phyloP scores from a whole-genome alignment of 2,329 filamentous ascomycete species.

The Fusarium sacchari region DNA sequence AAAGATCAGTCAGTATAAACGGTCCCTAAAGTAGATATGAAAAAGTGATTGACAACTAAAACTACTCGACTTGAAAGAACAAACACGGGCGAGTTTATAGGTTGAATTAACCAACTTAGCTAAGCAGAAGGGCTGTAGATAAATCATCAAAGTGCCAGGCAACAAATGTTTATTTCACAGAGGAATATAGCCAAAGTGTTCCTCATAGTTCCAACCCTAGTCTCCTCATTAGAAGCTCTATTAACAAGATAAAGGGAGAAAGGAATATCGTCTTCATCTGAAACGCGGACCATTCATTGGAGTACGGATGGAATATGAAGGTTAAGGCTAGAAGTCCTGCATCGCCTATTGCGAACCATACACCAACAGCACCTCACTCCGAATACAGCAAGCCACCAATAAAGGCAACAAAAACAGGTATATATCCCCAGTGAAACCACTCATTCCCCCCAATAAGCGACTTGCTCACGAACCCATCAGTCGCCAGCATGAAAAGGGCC shows the following conservation, averaged over 20 bases:
- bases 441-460: slow-evolving; percentile 25
- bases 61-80: not conserved
- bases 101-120: rapidly evolving
- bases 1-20: not conserved
- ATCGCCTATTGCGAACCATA: rapidly evolving
- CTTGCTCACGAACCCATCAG: slow-evolving; percentile 32
- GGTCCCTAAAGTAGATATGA: rapidly evolving
- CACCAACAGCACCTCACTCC: not conserved
- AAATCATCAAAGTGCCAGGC: not conserved
- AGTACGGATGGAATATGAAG: rapidly evolving
- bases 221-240: rapidly evolving
- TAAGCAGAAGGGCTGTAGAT: not conserved
- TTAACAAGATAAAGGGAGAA: no score
- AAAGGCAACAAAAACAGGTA: slow-evolving; percentile 9
- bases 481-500: slow-evolving; percentile 1
- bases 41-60: rapidly evolving
- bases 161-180: not conserved
- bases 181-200: rapidly evolving
- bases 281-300: not conserved
- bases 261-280: not conserved
- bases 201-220: rapidly evolving
- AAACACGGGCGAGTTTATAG: rapidly evolving
- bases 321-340: rapidly evolving
- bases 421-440: slow-evolving; percentile 37
- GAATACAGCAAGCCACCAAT: slow-evolving; percentile 12